phyloP scores from a whole-genome alignment of 345 rosid species.

The Erodium maritimum region DNA sequence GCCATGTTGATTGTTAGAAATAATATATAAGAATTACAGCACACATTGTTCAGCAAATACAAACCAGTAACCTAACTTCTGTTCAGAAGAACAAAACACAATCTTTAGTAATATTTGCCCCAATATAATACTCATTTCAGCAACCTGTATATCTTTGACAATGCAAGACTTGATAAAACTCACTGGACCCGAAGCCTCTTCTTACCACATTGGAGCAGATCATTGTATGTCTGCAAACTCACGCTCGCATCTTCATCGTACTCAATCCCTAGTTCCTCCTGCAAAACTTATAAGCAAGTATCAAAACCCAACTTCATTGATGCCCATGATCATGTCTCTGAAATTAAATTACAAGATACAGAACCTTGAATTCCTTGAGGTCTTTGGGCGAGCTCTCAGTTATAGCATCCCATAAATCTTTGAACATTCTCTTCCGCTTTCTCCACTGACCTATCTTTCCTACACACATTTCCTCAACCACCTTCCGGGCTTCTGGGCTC shows the following conservation, averaged over 20 bases:
- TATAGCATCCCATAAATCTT: conserved; percentile 80
- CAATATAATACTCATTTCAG: conserved; percentile 2
- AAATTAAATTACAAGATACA: background rate
- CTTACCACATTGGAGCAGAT: conserved; percentile 43
- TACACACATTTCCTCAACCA: conserved; percentile 41
- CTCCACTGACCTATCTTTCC: conserved; percentile 73
- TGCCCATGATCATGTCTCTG: conserved; percentile 2
- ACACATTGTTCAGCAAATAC: conserved; percentile 1
- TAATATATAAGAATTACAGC: background rate
- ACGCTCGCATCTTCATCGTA: conserved; percentile 80
- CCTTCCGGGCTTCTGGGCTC: conserved; percentile 69
- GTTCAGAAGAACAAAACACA: conserved; percentile 3
- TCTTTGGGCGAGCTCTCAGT: conserved; percentile 78
- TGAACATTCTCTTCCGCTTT: conserved; percentile 88
- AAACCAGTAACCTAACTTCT: background rate
- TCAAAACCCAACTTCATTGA: conserved; percentile 5
- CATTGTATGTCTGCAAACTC: conserved; percentile 49
- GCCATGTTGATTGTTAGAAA: background rate
- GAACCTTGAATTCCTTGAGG: conserved; percentile 77
- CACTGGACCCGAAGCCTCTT: conserved; percentile 43
- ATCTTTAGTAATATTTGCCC: no score
- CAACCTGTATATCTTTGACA: background rate
- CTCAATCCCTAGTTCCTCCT: conserved; percentile 89
- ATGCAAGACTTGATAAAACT: conserved; percentile 10
- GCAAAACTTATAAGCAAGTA: conserved; percentile 15